phyloP scores from a whole-genome alignment of 1,139 yeast species.

The Yueomyces sp. region DNA sequence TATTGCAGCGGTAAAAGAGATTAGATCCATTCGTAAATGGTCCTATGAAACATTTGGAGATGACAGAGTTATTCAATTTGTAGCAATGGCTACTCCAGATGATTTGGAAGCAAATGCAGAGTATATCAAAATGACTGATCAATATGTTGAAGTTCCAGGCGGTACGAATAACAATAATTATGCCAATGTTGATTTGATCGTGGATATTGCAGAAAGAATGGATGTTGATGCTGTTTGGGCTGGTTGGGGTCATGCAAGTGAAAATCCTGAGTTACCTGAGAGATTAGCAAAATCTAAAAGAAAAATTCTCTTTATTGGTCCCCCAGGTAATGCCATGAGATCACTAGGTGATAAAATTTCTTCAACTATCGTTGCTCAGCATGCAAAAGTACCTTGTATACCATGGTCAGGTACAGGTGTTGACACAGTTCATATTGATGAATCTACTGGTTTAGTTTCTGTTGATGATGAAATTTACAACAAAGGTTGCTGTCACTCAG shows the following conservation, averaged over 20 bases:
- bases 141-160: slow-evolving; percentile 96
- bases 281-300: slow-evolving; percentile 82
- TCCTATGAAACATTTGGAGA: slow-evolving; percentile 96
- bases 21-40: slow-evolving; percentile 95
- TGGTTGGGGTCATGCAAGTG: slow-evolving; percentile 99
- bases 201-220: slow-evolving; percentile 93
- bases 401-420: slow-evolving; percentile 99
- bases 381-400: slow-evolving; percentile 93
- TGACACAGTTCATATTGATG: slow-evolving; percentile 61
- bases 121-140: slow-evolving; percentile 98
- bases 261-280: slow-evolving; percentile 90
- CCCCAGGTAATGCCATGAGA: slow-evolving; percentile 98
- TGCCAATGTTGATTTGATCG: slow-evolving; percentile 94
- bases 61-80: slow-evolving; percentile 85
- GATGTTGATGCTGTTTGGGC: slow-evolving; percentile 99
- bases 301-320: slow-evolving; percentile 86
- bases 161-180: slow-evolving; percentile 97
- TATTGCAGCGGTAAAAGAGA: slow-evolving; percentile 97
- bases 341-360: slow-evolving; percentile 97
- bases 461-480: slow-evolving; percentile 74
- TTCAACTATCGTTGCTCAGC: slow-evolving; percentile 96
- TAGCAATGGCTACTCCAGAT: slow-evolving; percentile 98
- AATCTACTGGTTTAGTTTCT: slow-evolving; percentile 64
- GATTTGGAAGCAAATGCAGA: slow-evolving; percentile 95
- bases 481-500: slow-evolving; percentile 74